Evolutionary conservation across 2,329 filamentous ascomycete genomes (phyloP), one percentile per base, ranked within the genome.

Genomic region (Penicillium sp.): DNA sequence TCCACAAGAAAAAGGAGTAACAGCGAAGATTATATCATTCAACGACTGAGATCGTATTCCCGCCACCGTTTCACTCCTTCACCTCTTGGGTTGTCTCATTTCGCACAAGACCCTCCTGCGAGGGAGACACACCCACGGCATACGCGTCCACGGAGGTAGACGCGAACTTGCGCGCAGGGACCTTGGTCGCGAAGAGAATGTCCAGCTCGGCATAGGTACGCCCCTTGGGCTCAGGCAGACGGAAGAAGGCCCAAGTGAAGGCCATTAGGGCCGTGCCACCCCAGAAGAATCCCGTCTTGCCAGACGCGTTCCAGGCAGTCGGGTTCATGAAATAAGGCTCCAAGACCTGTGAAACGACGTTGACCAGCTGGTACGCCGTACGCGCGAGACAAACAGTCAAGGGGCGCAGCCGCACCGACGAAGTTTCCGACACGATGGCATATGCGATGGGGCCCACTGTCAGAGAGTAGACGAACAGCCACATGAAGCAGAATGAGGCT

Each of bases 371-470:
- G 71, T 85, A 86, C 13, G 79, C 70, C 53, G 77, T 80, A 17
- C 84, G 80, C 0, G 83, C 84, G 24, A 87, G 73, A 9, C 82
- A 83, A 13, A 86, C 82, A 1, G 84, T 85, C 75, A 86, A 83
- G n/a, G 81, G 78, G 58, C 84, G 82, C 33, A 87, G 80, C 9
- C 85, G 79, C 0, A 82, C 83, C 0, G 84, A 85, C 0, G 84
- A 84, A 4, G 83, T 78, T 65, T 87, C 85, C 0, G 84, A 80
- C 12, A 85, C 76, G 40, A 86, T 74, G 0, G 81, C 79, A 70
- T 85, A 87, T 4, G 82, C 82, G 8, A 85, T 80, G 0, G 85
- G 84, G 0, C 85, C 86, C 13, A 86, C 79, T 1, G 83, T 83
- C 58, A 83, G 79, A 65, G 83, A 83, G 70, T 86, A 87, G 2